Percentiles rank a stretch among this genome's conserved stretches.
Evolutionary conservation across 441 rosid genomes (phyloP).

Genomic region (Sinapis alba): DNA sequence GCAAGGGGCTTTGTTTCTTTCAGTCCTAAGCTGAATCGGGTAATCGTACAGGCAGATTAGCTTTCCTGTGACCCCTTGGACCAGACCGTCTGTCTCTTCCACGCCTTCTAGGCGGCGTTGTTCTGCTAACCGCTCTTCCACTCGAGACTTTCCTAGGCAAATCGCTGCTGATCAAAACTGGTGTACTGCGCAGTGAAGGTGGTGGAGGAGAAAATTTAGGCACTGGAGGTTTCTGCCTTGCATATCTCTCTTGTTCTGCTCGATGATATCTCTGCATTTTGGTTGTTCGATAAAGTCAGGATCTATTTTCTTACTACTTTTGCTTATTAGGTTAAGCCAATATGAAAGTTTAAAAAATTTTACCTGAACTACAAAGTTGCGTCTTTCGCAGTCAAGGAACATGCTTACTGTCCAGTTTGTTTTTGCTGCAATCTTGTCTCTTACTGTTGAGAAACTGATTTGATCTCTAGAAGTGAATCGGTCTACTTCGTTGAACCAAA

Average conservation of each 20-base stretch:
- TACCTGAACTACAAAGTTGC: slow-evolving; percentile 98
- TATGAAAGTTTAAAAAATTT: not conserved
- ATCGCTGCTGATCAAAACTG: slow-evolving; percentile 38
- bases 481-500: slow-evolving; percentile 97
- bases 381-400: slow-evolving; percentile 97
- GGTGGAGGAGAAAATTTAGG: slow-evolving; percentile 50
- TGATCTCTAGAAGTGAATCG: slow-evolving; percentile 97
- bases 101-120: slow-evolving; percentile 45
- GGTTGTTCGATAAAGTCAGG: not conserved
- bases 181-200: slow-evolving; percentile 50
- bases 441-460: slow-evolving; percentile 82
- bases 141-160: slow-evolving; percentile 43
- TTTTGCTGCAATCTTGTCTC: slow-evolving; percentile 79
- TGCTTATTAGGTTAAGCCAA: not conserved
- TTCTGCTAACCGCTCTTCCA: slow-evolving; percentile 43
- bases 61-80: slow-evolving; percentile 77
- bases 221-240: slow-evolving; percentile 45
- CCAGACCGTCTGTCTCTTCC: slow-evolving; percentile 66
- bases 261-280: slow-evolving; percentile 80
- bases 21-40: slow-evolving; percentile 27
- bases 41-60: slow-evolving; percentile 51
- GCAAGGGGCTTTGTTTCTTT: not conserved
- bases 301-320: not conserved
- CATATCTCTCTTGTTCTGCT: slow-evolving; percentile 52
- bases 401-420: slow-evolving; percentile 88